Percentiles rank a stretch among this genome's conserved stretches.
These are phyloP conservation scores for Brasilioporus rufonigricans DNA, from an alignment of 768 basidiomycete species.

Conservation along the genomic window DNA sequence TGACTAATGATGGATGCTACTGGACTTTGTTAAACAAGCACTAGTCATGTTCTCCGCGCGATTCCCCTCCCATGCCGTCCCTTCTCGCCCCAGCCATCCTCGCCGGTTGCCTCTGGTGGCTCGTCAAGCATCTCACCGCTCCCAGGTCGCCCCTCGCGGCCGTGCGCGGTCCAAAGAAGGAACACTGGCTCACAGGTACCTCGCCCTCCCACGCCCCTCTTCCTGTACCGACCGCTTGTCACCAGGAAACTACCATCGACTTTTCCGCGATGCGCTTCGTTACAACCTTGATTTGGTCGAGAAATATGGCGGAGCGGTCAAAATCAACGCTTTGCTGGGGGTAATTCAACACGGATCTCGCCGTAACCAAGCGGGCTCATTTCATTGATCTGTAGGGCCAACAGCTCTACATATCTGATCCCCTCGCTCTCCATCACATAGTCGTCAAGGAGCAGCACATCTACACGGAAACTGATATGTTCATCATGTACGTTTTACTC, in stretches of 20 bases:
- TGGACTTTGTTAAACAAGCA: no score
- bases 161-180: slow-evolving; percentile 32
- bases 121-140: slow-evolving; percentile 11
- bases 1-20: no score
- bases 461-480: slow-evolving; percentile 38
- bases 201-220: not conserved
- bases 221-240: not conserved
- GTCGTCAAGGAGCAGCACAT: slow-evolving; percentile 36
- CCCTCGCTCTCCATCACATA: slow-evolving; percentile 37
- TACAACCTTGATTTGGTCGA: slow-evolving; percentile 32
- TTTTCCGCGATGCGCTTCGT: slow-evolving; percentile 32
- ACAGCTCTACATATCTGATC: slow-evolving; percentile 38
- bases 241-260: slow-evolving; percentile 32
- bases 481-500: slow-evolving; percentile 26
- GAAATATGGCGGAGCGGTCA: slow-evolving; percentile 36
- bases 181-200: slow-evolving; percentile 36
- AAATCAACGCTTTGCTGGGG: slow-evolving; percentile 35
- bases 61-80: not conserved
- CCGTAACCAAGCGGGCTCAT: not conserved
- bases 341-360: slow-evolving; percentile 13
- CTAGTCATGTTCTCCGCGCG: no score
- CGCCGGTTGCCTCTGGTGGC: slow-evolving; percentile 15
- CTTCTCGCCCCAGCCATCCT: slow-evolving; percentile 5
- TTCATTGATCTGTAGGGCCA: slow-evolving; percentile 12
- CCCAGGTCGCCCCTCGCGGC: slow-evolving; percentile 16